Base-by-base conservation (phyloP, 306 rosid species). In the Comarum palustre region DNA sequence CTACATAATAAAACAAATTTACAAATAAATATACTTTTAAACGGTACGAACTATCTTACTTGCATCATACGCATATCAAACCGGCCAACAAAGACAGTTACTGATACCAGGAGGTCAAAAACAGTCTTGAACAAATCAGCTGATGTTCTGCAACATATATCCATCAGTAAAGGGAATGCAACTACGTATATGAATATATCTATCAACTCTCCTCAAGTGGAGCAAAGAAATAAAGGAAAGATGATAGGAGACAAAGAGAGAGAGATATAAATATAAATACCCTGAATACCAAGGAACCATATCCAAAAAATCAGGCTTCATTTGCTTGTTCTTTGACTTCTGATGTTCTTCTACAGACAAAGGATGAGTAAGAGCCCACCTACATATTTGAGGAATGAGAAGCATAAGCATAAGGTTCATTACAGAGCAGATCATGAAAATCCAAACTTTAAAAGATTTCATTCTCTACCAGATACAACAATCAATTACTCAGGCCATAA, bases 231-330 rank as follows among this genome's bases (percentile, higher is more conserved):
- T 46, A 38, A 60, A 64, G 58, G 27, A 16, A 13, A 51, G 43
- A 16, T 70, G 69, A 81, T 16, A 61, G 52, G 7, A 54, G 62
- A 34, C 34, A 36, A 48, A n/a, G 63, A n/a, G n/a, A n/a, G 60
- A 47, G 20, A 73, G 52, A 14, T 74, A 55, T 75, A 27, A 47
- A 74, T 89, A 55, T 75, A 27, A 47, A 74, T 89, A 90, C 97
- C 99, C 97, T 22, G 99, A 94, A 87, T 91, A 94, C 97, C 99
- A 94, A 76, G 97, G 99, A 86, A 94, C 99, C 97, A 94, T 94
- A 71, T 94, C 99, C 76, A 94, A 76, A 84, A 91, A 94, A 66
- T 84, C 89, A 72, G 99, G 99, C 81, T 83, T 91, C 97, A 94
- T 73, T 80, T 91, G 96, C 89, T 88, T 91, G 86, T 82, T 87